Percentiles rank a stretch among this genome's conserved stretches.
phyloP scores from a whole-genome alignment of 208 protist species.

The Tetramitus jugosus region DNA sequence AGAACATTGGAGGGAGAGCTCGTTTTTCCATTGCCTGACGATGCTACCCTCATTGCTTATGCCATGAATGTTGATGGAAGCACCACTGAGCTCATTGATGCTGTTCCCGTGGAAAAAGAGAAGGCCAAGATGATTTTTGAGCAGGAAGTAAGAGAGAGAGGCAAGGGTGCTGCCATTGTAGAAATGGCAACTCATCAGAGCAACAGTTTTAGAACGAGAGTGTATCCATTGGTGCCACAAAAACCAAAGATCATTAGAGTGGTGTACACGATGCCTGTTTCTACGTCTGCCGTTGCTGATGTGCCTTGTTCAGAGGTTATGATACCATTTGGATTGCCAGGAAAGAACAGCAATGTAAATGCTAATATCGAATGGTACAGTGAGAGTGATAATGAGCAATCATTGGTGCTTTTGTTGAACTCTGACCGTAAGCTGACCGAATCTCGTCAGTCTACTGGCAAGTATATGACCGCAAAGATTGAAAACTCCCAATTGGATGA shows the following conservation, averaged over 20 bases:
- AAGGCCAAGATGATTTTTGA: constrained; percentile 16
- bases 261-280: neutral
- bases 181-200: neutral
- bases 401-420: neutral
- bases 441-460: neutral
- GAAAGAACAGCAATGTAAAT: no score
- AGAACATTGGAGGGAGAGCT: neutral
- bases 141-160: neutral
- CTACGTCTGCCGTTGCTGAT: neutral
- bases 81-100: neutral
- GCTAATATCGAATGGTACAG: neutral
- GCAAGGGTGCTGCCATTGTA: neutral
- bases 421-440: neutral
- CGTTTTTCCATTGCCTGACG: constrained; percentile 6
- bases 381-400: neutral
- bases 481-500: neutral
- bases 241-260: neutral
- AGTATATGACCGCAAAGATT: neutral
- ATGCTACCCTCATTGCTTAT: neutral
- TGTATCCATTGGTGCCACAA: constrained; percentile 6
- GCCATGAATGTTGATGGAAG: neutral
- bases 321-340: no score
- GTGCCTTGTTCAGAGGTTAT: neutral
- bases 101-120: constrained; percentile 14
- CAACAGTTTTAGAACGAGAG: constrained; percentile 8